Conservation (phyloP, 1,284 basidiomycete genomes). For the Apiotrichum brassicae region DNA sequence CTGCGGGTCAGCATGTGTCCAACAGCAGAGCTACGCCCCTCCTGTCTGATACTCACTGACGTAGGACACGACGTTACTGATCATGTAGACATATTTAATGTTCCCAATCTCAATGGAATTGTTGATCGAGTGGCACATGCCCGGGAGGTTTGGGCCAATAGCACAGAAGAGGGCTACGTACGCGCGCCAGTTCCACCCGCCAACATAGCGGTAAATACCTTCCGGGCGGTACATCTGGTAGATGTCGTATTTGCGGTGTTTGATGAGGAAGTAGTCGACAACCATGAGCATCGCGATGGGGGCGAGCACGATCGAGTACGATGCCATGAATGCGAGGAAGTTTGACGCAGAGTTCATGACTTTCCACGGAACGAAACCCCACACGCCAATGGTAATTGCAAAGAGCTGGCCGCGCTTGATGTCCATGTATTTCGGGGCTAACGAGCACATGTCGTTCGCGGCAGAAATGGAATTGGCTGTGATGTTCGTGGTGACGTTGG, state of each 20-base stretch:
- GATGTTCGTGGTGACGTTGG: conserved; percentile 67
- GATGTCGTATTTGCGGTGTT: conserved; percentile 29
- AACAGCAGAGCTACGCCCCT: neutral
- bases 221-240: conserved; percentile 34
- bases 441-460: conserved; percentile 67
- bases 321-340: conserved; percentile 37
- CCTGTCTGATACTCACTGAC: neutral
- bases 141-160: conserved; percentile 72
- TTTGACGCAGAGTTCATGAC: conserved; percentile 28
- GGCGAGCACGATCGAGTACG: conserved; percentile 39
- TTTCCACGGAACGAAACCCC: conserved; percentile 49
- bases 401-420: conserved; percentile 67
- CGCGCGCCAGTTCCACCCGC: conserved; percentile 63
- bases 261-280: conserved; percentile 34
- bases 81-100: conserved; percentile 52
- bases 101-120: conserved; percentile 55
- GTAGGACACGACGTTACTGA: conserved; percentile 18
- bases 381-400: conserved; percentile 64
- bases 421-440: conserved; percentile 56
- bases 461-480: conserved; percentile 60
- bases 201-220: conserved; percentile 34
- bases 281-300: conserved; percentile 37
- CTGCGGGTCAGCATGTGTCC: conserved; percentile 8
- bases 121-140: conserved; percentile 35
- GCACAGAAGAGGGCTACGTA: conserved; percentile 53